Evolutionary conservation across 2,329 filamentous ascomycete genomes (phyloP), one percentile per base, ranked within the genome.

Genomic region (Acephala macrosclerotiorum): DNA sequence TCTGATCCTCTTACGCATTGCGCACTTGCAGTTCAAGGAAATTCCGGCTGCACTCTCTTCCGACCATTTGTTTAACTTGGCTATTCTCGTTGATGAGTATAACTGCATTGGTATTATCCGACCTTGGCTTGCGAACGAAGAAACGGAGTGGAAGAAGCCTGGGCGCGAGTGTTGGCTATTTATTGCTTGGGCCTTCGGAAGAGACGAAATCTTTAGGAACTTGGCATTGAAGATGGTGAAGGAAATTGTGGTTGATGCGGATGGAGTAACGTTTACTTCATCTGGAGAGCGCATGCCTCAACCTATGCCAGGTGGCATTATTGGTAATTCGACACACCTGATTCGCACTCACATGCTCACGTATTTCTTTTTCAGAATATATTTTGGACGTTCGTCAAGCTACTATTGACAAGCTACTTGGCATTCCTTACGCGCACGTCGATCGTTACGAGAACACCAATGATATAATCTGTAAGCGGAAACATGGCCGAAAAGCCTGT

Each of bases 1-100:
- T 6, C 20, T 65, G 29, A 57, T 66, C 16, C 45, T 68, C 14
- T 56, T 70, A 4, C 45, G 42, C 3, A 70, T 70, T 38, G 61
- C 57, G 25, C 66, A 70, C 42, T 57, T 68, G 25, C 38, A 64
- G 9, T 68, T 68, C 45, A 36, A 47, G 2, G 20, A 53, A 14
- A 22, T 66, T 7, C 68, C 68, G 2, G 3, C 16, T 1, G 35
- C 1, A 2, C 22, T 66, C 5, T 20, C 33, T 6, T 60, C 45
- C 25, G 7, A 60, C 1, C 11, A 45, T 1, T 59, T 70, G 3
- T 40, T 63, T 16, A 14, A 61, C 6, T 12, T 70, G 22, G 68
- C 68, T 40, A 33, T 65, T 29, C 38, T 68, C 2, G 49, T 33
- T 25, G 66, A 70, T 35, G 56, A 61, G 40, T 67, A 67, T 33